Conservation (phyloP, 1,284 basidiomycete genomes). For the Naganishia sp. region DNA sequence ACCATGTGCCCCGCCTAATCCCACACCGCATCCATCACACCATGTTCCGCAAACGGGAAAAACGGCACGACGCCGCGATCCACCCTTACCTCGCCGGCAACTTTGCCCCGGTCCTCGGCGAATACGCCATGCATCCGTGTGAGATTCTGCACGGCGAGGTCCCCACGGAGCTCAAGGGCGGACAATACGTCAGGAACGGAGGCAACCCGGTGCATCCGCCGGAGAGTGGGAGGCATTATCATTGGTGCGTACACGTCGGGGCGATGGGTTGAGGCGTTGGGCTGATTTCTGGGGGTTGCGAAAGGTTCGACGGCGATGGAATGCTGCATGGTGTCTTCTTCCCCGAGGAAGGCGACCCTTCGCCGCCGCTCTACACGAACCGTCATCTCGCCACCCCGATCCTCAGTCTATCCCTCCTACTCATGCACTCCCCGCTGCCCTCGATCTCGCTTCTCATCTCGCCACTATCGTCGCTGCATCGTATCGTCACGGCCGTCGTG, state of each 20-base stretch:
- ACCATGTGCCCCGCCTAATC: no score
- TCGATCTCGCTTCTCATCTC: slow-evolving; percentile 58
- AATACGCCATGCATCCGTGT: slow-evolving; percentile 43
- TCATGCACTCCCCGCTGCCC: slow-evolving; percentile 53
- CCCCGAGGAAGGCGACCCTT: slow-evolving; percentile 33
- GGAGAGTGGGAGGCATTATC: slow-evolving; percentile 47
- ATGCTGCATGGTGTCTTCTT: slow-evolving; percentile 59
- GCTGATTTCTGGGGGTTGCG: slow-evolving; percentile 1
- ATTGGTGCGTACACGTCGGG: slow-evolving; percentile 38
- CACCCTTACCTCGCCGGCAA: slow-evolving; percentile 49
- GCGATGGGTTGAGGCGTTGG: neutral
- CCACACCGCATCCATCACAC: neutral
- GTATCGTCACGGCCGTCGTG: slow-evolving; percentile 52
- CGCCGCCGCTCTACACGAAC: slow-evolving; percentile 40
- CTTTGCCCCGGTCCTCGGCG: slow-evolving; percentile 45
- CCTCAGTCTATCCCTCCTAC: slow-evolving; percentile 41
- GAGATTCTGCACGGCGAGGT: slow-evolving; percentile 40
- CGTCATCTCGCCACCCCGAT: slow-evolving; percentile 45
- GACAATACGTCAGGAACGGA: slow-evolving; percentile 57
- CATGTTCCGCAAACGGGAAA: slow-evolving; percentile 18
- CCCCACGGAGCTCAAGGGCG: slow-evolving; percentile 44
- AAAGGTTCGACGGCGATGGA: slow-evolving; percentile 55
- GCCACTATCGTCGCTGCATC: slow-evolving; percentile 51
- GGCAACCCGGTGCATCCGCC: slow-evolving; percentile 56
- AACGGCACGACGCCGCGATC: neutral